Evolutionary conservation across 139 green algal species (phyloP), one percentile per base, ranked within the genome.

Genomic region (Mychonastes homosphaera): DNA sequence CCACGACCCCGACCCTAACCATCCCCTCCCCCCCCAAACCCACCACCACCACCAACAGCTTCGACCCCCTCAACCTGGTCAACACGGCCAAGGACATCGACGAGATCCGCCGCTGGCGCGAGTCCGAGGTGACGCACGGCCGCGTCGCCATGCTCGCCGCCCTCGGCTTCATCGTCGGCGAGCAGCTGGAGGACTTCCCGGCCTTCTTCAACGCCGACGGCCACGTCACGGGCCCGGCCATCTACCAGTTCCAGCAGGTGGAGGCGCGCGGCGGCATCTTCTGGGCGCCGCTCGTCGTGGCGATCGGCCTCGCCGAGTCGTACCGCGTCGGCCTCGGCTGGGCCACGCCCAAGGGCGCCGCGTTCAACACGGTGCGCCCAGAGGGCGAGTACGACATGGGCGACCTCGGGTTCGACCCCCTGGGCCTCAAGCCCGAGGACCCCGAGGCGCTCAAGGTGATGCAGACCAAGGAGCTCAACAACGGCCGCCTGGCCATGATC

Each of bases 401-500:
- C 28, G 58, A 83, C 62, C 63, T 87, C 26, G 72, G 66, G 57
- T 89, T 91, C 54, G 84, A 91, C 74, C 84, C 84, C 23, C 77
- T 91, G 23, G 68, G 68, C 67, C 70, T 91, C 39, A 57, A 52
- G 39, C 76, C 77, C 53, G 75, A 80, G 44, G 56, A 78, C 47
- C 61, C 62, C 4, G 75, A 76, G 50, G 73, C 72, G 48, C 57
- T 79, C 21, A 76, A 86, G 52, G 74, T 68, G 29, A 59, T 90
- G 69, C 58, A 89, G 71, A 79, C 71, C 48, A 88, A 85, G 76
- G 83, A 91, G 75, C 71, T 91, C 19, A 92, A 90, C 78, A 90
- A 92, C 55, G 84, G 82, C 39, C 80, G 82, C 46, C 76, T 89
- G 33, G 84, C 84, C 48, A 92, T 92, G 84, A 83, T 93, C 45